Evolutionary conservation across 768 basidiomycete genomes (phyloP).

Genomic region (Boletus rufocinnamomeus): DNA sequence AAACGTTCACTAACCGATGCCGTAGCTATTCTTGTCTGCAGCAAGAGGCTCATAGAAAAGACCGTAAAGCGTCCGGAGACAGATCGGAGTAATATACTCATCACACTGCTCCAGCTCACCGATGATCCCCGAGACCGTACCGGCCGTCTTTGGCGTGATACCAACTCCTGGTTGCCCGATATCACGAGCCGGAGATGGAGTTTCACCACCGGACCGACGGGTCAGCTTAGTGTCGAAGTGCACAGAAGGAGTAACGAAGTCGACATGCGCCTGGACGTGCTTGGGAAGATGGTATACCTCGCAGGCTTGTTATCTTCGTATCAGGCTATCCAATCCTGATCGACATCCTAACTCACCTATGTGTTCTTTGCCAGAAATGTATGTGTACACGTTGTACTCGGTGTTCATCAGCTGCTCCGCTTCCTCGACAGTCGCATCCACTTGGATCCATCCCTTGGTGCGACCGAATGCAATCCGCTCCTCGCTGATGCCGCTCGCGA

Average conservation of each 20-base stretch:
- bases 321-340: background rate
- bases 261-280: background rate
- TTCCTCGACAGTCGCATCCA: background rate
- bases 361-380: background rate
- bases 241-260: background rate
- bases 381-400: background rate
- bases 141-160: background rate
- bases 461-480: background rate
- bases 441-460: background rate
- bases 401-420: background rate
- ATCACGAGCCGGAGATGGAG: background rate
- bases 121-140: slow-evolving; percentile 10
- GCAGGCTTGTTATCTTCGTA: background rate
- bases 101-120: slow-evolving; percentile 25
- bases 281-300: background rate
- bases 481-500: background rate
- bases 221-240: background rate
- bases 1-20: slow-evolving; percentile 28
- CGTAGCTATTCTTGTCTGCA: slow-evolving; percentile 34
- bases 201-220: background rate
- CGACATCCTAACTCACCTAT: background rate
- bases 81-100: slow-evolving; percentile 33
- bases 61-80: slow-evolving; percentile 32
- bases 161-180: background rate
- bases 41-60: slow-evolving; percentile 30